phyloP scores from a whole-genome alignment of 2,329 filamentous ascomycete genomes.

The Cylindrodendrum hubeiense region DNA sequence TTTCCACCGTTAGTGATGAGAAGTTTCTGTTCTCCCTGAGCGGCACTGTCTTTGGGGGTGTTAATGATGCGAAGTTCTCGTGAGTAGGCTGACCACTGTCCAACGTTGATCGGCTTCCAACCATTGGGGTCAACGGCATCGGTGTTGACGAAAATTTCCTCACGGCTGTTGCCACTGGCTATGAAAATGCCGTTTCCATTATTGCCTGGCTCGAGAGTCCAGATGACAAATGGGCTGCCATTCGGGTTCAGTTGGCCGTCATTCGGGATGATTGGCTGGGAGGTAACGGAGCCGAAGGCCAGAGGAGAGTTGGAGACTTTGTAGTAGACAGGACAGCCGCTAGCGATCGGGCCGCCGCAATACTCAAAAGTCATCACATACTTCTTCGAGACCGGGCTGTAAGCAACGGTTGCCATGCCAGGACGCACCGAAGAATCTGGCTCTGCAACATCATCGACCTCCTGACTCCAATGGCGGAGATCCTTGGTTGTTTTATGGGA shows the following conservation, averaged over 20 bases:
- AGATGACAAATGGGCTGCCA: slow-evolving; percentile 20
- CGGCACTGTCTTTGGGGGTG: neutral
- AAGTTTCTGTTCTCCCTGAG: neutral
- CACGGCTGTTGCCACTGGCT: slow-evolving; percentile 7
- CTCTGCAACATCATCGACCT: slow-evolving; percentile 71
- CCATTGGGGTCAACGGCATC: slow-evolving; percentile 14
- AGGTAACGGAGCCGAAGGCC: neutral
- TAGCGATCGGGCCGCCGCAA: neutral
- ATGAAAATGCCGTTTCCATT: slow-evolving; percentile 2
- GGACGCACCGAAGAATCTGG: slow-evolving; percentile 24
- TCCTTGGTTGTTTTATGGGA: slow-evolving; percentile 72
- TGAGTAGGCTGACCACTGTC: slow-evolving; percentile 23
- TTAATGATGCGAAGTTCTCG: slow-evolving; percentile 16
- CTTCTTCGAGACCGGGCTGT: slow-evolving; percentile 11
- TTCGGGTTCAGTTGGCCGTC: neutral
- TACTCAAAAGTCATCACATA: slow-evolving; percentile 33
- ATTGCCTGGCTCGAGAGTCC: neutral
- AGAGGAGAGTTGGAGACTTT: slow-evolving; percentile 8
- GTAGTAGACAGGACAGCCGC: slow-evolving; percentile 20
- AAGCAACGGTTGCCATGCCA: slow-evolving; percentile 27
- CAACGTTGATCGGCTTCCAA: slow-evolving; percentile 25
- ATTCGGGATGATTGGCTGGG: neutral
- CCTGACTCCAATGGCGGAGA: slow-evolving; percentile 69
- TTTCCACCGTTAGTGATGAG: slow-evolving; percentile 3
- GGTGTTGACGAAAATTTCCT: slow-evolving; percentile 20